Percentiles rank a stretch among this genome's conserved stretches.
Conservation (phyloP, 1,139 yeast species). For the Yamadazyma oceani region DNA sequence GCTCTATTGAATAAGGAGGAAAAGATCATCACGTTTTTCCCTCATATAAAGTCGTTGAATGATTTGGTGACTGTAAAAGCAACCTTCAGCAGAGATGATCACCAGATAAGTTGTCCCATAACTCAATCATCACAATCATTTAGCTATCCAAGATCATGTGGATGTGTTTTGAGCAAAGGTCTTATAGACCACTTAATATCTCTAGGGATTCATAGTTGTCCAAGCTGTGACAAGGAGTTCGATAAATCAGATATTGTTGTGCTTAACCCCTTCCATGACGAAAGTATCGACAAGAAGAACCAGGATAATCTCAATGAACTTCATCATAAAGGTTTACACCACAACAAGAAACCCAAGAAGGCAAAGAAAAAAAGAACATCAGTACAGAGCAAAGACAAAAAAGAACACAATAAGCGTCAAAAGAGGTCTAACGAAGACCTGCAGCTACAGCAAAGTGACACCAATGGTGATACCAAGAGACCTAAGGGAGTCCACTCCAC, state of each 20-base stretch:
- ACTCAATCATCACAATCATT: constrained; percentile 28
- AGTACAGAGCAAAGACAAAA: constrained; percentile 13
- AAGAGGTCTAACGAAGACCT: constrained; percentile 1
- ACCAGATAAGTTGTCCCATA: constrained; percentile 52
- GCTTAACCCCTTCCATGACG: constrained; percentile 24
- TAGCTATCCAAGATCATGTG: constrained; percentile 39
- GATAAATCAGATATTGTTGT: constrained; percentile 33
- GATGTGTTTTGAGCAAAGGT: constrained; percentile 36
- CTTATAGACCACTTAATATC: constrained; percentile 20
- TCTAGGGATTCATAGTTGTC: constrained; percentile 25
- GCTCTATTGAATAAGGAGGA: constrained; percentile 41
- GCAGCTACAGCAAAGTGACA: not conserved
- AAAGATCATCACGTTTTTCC: constrained; percentile 15
- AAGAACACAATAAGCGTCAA: not conserved
- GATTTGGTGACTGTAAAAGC: constrained; percentile 32
- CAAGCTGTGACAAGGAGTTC: constrained; percentile 30
- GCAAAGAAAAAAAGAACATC: constrained; percentile 21
- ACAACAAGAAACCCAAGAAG: constrained; percentile 43
- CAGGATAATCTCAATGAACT: constrained; percentile 32
- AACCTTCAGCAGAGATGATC: constrained; percentile 24
- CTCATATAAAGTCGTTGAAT: constrained; percentile 42
- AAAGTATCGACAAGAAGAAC: constrained; percentile 30
- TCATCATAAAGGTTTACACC: constrained; percentile 33
- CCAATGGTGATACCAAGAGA: not conserved
- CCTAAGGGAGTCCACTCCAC: constrained; percentile 4